Evolutionary conservation across 2,329 filamentous ascomycete species (phyloP).

Genomic region (Leptographium procerum): DNA sequence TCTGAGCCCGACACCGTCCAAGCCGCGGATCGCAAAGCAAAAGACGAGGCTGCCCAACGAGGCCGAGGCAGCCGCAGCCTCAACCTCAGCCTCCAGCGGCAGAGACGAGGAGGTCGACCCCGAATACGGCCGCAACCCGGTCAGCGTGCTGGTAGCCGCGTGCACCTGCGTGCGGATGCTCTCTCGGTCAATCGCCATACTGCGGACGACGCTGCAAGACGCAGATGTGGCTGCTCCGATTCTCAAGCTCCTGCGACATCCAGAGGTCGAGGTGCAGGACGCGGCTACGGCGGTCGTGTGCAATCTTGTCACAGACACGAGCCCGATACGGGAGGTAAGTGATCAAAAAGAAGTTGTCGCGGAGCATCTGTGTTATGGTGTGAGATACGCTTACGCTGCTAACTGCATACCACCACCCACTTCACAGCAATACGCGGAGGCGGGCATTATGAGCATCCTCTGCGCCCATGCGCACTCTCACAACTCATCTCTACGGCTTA

Average conservation of each 20-base stretch:
- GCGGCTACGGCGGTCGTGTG: constrained; percentile 75
- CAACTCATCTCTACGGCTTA: constrained; percentile 67
- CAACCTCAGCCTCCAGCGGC: background rate
- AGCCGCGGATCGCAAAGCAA: constrained; percentile 33
- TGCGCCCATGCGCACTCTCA: constrained; percentile 76
- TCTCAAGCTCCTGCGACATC: constrained; percentile 62
- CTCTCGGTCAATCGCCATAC: constrained; percentile 70
- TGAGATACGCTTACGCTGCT: no score
- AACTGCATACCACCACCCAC: background rate
- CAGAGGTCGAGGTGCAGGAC: constrained; percentile 68
- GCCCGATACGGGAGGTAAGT: constrained; percentile 78
- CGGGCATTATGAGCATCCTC: constrained; percentile 63
- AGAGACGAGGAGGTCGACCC: constrained; percentile 20
- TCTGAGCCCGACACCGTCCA: constrained; percentile 45
- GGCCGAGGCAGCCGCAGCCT: constrained; percentile 14
- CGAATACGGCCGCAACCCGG: constrained; percentile 62
- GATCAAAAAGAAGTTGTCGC: no score
- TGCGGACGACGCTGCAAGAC: constrained; percentile 81
- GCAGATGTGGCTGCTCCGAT: constrained; percentile 69
- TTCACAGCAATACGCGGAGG: constrained; percentile 55
- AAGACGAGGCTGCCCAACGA: constrained; percentile 20
- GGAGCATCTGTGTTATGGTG: no score
- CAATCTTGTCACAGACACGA: constrained; percentile 80
- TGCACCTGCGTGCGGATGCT: constrained; percentile 74
- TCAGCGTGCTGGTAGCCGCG: constrained; percentile 69